Evolutionary conservation across 2,329 filamentous ascomycete genomes (phyloP), one percentile per base, ranked within the genome.

Genomic region (Microcyclospora tardicrescens): DNA sequence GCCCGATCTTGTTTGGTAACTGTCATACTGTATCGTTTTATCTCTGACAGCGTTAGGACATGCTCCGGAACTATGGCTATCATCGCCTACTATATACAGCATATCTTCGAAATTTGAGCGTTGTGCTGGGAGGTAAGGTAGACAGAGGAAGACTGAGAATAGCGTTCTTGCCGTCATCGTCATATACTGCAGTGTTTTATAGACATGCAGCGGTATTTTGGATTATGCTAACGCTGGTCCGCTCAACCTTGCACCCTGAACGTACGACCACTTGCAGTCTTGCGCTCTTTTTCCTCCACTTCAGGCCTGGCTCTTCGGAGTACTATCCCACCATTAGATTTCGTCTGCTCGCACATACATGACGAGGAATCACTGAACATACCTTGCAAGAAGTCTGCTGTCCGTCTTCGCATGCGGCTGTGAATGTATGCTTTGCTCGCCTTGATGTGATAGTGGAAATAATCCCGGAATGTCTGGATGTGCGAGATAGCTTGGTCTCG

Each of bases 381-480:
- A 89, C 85, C 84, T 75, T 98, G 93, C 41, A 98, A 77, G 69
- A 98, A 98, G 62, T 98, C 93, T 36, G 91, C 91, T 9, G 93
- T 98, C 61, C 91, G 78, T 69, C 89, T 84, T 60, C 91, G 80
- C 91, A 98, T 98, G 56, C 93, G 78, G 28, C 87, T 93, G 72
- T 98, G 91, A 49, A 98, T 98, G 58, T 95, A 98, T 38, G 93
- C 91, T 72, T 98, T 98, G 46, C 87, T 95, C 24, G 91, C 93
- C 68, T 98, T 98, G 67, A 98, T 98, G 65, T 98, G 91, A 63
- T 99, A 99, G 64, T 99, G 91, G 72, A 99, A 98, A 65, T 98
- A 98, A 60, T 98, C 91, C 50, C 91, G 84, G 83, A 98, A 98
- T 11, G 91, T 99, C 66, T 99, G 93, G 55, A 99, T 96, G 62